Conservation (phyloP, 2,329 filamentous ascomycete species). For the Alternaria ethzedia region DNA sequence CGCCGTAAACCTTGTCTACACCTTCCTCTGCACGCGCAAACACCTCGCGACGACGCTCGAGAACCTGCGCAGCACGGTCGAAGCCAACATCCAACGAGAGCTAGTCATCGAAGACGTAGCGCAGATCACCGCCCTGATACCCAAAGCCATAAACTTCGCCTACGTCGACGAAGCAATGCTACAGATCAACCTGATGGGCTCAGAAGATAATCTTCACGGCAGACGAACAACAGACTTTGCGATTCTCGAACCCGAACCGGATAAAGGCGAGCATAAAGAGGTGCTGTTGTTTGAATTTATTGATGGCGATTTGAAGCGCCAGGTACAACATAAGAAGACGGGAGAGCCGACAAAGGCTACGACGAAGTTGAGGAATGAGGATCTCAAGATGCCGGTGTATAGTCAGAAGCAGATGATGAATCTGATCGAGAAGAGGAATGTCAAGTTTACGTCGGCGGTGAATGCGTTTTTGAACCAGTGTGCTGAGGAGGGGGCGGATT, state of each 20-base stretch:
- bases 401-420: conserved; percentile 90
- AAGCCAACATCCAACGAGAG: conserved; percentile 76
- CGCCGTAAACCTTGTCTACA: conserved; percentile 90
- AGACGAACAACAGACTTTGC: conserved; percentile 57
- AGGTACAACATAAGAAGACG: conserved; percentile 74
- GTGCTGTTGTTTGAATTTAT: conserved; percentile 91
- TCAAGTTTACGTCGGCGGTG: conserved; percentile 79
- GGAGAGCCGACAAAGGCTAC: conserved; percentile 73
- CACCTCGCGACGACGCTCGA: conserved; percentile 91
- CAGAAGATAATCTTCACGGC: conserved; percentile 69
- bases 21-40: conserved; percentile 92
- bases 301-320: conserved; percentile 86
- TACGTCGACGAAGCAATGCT: conserved; percentile 87
- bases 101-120: conserved; percentile 81
- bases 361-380: conserved; percentile 74
- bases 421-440: conserved; percentile 87
- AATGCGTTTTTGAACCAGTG: conserved; percentile 80
- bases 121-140: conserved; percentile 77
- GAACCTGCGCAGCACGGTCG: conserved; percentile 83
- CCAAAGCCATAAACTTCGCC: conserved; percentile 78
- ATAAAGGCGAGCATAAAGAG: conserved; percentile 61
- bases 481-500: conserved; percentile 67
- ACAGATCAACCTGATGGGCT: conserved; percentile 77
- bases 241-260: conserved; percentile 44
- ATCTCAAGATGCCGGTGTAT: conserved; percentile 89